These are phyloP conservation scores for Phytophthora europaea DNA, from an alignment of 352 stramenopile species.

Conservation along the genomic window DNA sequence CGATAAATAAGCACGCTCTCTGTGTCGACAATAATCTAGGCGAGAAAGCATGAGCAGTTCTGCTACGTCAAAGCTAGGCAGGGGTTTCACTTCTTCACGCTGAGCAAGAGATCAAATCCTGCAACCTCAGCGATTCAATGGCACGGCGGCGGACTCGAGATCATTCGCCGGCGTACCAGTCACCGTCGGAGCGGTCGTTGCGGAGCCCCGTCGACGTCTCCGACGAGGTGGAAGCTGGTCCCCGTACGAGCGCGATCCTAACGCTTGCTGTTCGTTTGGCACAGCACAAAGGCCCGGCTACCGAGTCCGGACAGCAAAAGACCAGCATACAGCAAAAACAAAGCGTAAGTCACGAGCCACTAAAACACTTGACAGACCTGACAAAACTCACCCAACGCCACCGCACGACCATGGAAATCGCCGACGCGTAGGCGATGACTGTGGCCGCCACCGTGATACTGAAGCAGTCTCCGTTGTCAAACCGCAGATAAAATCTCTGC, in stretches of 20 bases:
- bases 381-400: constrained; percentile 71
- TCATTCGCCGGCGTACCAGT: constrained; percentile 23
- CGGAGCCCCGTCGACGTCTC: constrained; percentile 27
- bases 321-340: neutral
- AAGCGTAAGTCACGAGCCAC: constrained; percentile 2
- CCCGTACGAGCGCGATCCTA: constrained; percentile 35
- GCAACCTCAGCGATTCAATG: constrained; percentile 38
- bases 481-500: constrained; percentile 60
- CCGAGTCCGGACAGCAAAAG: constrained; percentile 13
- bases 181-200: constrained; percentile 22
- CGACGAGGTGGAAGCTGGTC: constrained; percentile 36
- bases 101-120: neutral
- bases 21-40: neutral
- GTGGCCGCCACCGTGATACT: constrained; percentile 70
- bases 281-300: constrained; percentile 84
- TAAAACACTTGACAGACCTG: neutral
- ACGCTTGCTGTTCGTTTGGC: constrained; percentile 70
- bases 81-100: neutral
- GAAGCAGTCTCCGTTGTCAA: constrained; percentile 85
- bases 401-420: constrained; percentile 79
- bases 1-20: constrained; percentile 36
- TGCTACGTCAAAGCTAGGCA: neutral
- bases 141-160: constrained; percentile 33
- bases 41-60: neutral
- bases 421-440: constrained; percentile 69